Percentiles rank a stretch among this genome's conserved stretches.
Evolutionary conservation across 208 protist genomes (phyloP).

Genomic region (Leishmania aethiopica): DNA sequence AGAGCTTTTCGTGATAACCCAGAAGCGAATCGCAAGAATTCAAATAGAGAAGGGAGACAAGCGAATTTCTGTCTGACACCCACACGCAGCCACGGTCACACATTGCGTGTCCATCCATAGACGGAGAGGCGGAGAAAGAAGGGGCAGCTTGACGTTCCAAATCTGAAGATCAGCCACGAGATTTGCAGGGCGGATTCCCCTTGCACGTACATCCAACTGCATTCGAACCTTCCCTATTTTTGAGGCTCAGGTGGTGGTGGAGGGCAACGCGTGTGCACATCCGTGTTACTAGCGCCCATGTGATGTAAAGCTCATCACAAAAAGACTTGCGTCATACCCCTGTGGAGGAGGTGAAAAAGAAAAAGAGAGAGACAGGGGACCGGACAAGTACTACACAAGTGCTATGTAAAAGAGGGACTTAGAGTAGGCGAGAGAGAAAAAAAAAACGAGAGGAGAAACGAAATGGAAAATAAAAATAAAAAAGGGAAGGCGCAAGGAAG

Average conservation of each 20-base stretch:
- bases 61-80: background rate
- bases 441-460: background rate
- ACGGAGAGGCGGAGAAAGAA: background rate
- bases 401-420: background rate
- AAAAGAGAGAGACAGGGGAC: background rate
- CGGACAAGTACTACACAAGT: background rate
- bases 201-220: background rate
- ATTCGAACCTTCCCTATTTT: background rate
- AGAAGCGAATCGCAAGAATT: background rate
- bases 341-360: background rate
- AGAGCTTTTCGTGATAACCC: background rate
- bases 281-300: too few species aligned
- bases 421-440: background rate
- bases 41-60: background rate
- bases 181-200: background rate
- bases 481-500: background rate
- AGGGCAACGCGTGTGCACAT: background rate
- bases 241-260: background rate
- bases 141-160: background rate
- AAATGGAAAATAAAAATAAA: background rate
- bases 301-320: background rate
- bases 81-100: background rate
- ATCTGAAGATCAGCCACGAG: background rate
- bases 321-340: background rate
- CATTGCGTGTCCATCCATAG: too few species aligned